These are phyloP conservation scores for Suaeda aralocaspica DNA, from an alignment of 148 eudicot genomes.

Conservation along the genomic window DNA sequence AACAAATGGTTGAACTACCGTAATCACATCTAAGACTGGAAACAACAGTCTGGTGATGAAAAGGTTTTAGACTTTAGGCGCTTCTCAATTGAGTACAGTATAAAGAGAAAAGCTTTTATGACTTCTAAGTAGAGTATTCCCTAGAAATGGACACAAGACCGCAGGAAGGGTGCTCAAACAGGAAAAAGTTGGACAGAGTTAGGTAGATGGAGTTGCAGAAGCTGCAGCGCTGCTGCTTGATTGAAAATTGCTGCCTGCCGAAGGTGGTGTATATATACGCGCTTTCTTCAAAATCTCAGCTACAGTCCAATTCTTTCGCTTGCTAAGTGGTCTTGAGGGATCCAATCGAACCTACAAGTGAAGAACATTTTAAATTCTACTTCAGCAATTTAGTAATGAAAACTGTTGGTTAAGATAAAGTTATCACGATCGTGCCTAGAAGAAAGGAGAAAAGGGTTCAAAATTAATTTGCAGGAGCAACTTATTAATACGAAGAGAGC, in stretches of 20 bases:
- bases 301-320: constrained; percentile 78
- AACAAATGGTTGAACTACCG: background rate
- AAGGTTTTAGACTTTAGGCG: constrained; percentile 3
- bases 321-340: constrained; percentile 90
- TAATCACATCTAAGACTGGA: background rate
- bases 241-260: constrained; percentile 30
- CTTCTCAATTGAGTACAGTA: background rate
- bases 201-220: constrained; percentile 36
- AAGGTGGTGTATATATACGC: constrained; percentile 61
- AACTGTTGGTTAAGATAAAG: no score
- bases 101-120: background rate
- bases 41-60: background rate
- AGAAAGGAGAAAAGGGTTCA: no score
- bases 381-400: no score
- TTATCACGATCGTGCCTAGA: no score
- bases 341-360: constrained; percentile 69
- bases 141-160: constrained; percentile 2
- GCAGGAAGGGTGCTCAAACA: background rate
- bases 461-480: background rate
- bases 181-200: constrained; percentile 13
- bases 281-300: constrained; percentile 91
- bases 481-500: background rate
- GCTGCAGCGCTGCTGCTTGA: constrained; percentile 33
- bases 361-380: constrained; percentile 12
- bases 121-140: constrained; percentile 1